These are phyloP conservation scores for Colletotrichum sp. DNA, from an alignment of 2,329 filamentous ascomycete genomes.

Conservation along the genomic window DNA sequence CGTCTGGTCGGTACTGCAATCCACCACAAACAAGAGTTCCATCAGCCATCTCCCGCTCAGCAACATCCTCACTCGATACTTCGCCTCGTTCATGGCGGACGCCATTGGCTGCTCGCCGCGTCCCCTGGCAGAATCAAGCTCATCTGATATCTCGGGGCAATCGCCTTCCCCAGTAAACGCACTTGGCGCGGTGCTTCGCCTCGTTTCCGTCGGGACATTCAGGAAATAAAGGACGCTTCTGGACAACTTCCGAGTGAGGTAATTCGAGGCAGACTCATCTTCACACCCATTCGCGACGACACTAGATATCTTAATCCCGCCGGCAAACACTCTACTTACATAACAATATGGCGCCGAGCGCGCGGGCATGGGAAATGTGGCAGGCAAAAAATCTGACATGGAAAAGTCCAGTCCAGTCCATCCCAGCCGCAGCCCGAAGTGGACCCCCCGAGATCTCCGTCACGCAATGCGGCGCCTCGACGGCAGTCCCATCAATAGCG, in stretches of 20 bases:
- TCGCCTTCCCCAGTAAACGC: background rate
- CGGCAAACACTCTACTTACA: background rate
- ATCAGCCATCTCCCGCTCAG: background rate
- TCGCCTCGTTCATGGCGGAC: background rate
- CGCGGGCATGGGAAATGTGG: background rate
- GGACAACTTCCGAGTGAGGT: background rate
- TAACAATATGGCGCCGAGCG: background rate
- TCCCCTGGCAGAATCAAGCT: constrained; percentile 1
- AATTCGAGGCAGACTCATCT: background rate
- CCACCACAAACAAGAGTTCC: background rate
- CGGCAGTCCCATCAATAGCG: background rate
- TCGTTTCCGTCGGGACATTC: background rate
- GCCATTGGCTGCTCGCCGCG: background rate
- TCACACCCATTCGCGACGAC: background rate
- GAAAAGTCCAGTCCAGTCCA: background rate
- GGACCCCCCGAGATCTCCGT: background rate
- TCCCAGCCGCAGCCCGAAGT: background rate
- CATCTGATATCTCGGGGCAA: background rate
- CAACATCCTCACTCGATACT: background rate
- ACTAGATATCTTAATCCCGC: background rate
- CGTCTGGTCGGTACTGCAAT: background rate
- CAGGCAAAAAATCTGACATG: background rate
- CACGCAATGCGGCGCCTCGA: background rate
- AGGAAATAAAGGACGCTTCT: background rate
- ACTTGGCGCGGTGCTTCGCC: background rate